Percentiles rank a stretch among this genome's conserved stretches.
Conservation (phyloP, 495 filamentous ascomycete genomes). For the Lasiosphaeria ovina region DNA sequence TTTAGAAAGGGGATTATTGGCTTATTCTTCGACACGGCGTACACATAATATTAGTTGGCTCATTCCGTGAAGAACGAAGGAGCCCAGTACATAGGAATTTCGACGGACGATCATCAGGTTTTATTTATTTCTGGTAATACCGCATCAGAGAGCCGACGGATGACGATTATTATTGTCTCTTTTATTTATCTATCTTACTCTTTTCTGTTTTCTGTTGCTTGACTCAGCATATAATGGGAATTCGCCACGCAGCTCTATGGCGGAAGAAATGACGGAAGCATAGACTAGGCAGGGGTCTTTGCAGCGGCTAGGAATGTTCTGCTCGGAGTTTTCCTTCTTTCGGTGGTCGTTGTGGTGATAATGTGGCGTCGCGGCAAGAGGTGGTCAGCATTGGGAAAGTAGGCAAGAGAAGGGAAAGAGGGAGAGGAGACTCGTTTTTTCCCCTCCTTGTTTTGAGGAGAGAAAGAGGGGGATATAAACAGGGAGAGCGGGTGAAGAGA, state of each 20-base stretch:
- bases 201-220: not conserved
- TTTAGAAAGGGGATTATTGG: conserved; percentile 1
- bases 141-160: conserved; percentile 27
- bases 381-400: too few relatives aligned
- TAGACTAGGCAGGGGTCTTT: too few relatives aligned
- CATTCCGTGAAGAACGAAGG: not conserved
- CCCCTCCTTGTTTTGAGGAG: too few relatives aligned
- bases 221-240: conserved; percentile 11
- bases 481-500: too few relatives aligned
- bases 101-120: conserved; percentile 8
- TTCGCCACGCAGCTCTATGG: not conserved
- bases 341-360: too few relatives aligned
- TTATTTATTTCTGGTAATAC: conserved; percentile 37
- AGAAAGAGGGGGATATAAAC: too few relatives aligned
- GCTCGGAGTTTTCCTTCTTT: too few relatives aligned
- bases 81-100: conserved; percentile 23
- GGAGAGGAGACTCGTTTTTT: too few relatives aligned
- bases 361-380: too few relatives aligned
- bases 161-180: conserved; percentile 11
- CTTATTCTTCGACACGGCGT: conserved; percentile 4
- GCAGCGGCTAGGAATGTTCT: too few relatives aligned
- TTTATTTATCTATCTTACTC: conserved; percentile 1
- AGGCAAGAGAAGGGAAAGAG: too few relatives aligned
- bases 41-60: conserved; percentile 8
- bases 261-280: too few relatives aligned